Conservation (phyloP, 495 filamentous ascomycete genomes). For the Apodospora peruviana region DNA sequence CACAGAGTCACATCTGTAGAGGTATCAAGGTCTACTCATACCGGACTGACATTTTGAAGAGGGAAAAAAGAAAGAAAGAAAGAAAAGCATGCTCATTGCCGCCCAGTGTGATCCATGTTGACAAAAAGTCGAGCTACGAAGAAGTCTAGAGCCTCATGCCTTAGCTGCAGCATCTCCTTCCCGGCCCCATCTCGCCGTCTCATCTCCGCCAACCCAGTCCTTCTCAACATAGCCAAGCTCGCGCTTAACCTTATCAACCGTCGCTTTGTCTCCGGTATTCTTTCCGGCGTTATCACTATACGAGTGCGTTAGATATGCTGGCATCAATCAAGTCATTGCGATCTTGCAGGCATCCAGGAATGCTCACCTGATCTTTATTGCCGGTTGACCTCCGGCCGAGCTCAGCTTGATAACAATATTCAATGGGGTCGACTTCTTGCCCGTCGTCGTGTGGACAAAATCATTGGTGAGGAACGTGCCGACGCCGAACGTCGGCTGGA, state of each 20-base stretch:
- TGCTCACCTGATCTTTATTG: constrained; percentile 74
- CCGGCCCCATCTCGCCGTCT: constrained; percentile 71
- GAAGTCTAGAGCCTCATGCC: neutral
- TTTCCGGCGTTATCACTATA: constrained; percentile 84
- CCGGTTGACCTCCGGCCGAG: constrained; percentile 72
- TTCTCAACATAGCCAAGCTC: constrained; percentile 81
- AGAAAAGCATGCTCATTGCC: too few relatives aligned
- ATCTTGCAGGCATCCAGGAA: neutral
- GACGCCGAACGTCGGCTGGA: constrained; percentile 82
- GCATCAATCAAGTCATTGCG: neutral
- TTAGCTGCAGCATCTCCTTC: constrained; percentile 22
- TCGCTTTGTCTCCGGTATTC: constrained; percentile 81
- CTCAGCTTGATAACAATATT: constrained; percentile 98
- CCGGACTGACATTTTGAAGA: too few relatives aligned
- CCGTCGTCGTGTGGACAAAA: constrained; percentile 59
- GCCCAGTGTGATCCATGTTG: too few relatives aligned
- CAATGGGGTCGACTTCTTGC: constrained; percentile 81
- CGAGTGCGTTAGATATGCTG: constrained; percentile 1
- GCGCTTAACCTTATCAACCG: constrained; percentile 77
- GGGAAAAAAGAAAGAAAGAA: too few relatives aligned
- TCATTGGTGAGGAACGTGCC: constrained; percentile 97
- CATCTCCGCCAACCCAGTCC: constrained; percentile 76
- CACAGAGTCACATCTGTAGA: too few relatives aligned
- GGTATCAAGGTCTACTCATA: too few relatives aligned
- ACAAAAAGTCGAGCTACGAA: neutral